phyloP scores from a whole-genome alignment of 78 protist genomes.

The Cyanophora paradoxa region DNA sequence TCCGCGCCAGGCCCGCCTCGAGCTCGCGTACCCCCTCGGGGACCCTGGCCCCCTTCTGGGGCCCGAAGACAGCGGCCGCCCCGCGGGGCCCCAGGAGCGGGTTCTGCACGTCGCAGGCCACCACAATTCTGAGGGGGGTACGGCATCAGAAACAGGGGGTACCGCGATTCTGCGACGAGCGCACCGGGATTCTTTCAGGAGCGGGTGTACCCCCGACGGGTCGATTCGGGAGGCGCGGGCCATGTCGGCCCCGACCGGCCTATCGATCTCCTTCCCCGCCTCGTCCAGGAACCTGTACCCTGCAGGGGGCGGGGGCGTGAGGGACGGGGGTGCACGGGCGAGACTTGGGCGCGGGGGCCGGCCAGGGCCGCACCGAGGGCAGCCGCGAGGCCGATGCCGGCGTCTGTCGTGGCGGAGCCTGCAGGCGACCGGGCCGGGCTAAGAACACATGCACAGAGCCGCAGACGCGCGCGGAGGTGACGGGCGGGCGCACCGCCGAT shows the following conservation, averaged over 20 bases:
- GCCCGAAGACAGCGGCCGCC: neutral
- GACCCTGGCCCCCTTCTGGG: neutral
- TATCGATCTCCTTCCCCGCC: too few relatives aligned
- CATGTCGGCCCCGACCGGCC: slow-evolving; percentile 2
- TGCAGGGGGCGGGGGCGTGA: too few relatives aligned
- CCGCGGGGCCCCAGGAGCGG: neutral
- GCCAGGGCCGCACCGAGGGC: neutral
- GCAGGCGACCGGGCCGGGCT: too few relatives aligned
- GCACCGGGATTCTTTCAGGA: too few relatives aligned
- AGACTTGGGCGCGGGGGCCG: neutral
- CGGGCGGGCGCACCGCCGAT: too few relatives aligned
- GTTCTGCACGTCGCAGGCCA: neutral
- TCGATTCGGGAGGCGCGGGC: neutral
- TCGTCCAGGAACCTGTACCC: too few relatives aligned
- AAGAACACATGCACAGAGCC: too few relatives aligned
- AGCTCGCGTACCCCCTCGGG: neutral
- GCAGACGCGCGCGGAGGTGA: too few relatives aligned
- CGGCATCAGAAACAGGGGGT: too few relatives aligned
- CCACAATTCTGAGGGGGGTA: neutral
- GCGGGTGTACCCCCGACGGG: neutral
- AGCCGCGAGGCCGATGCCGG: neutral
- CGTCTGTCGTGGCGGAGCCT: neutral
- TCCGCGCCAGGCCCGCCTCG: neutral
- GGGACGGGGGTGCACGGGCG: too few relatives aligned
- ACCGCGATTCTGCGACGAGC: too few relatives aligned